A percentile compares a stretch with the other conserved stretches of the same genome.
Evolutionary conservation across 2,329 filamentous ascomycete genomes (phyloP).

Genomic region (Fusarium virguliforme): DNA sequence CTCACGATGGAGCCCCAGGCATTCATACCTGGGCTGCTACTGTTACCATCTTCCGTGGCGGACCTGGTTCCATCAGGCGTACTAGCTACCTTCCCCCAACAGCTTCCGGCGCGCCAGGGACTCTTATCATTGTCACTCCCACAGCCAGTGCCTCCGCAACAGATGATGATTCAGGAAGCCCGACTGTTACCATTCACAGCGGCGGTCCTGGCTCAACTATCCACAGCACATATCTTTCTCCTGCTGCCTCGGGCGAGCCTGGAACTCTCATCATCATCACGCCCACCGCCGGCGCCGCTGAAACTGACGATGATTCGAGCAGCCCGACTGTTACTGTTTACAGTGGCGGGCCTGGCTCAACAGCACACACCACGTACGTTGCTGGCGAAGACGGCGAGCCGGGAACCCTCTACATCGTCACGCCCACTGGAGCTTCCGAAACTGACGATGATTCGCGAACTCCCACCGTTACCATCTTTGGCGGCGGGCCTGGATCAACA

Average conservation of each 20-base stretch:
- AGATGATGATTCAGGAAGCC: neutral
- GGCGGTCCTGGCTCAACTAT: neutral
- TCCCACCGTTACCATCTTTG: slow-evolving; percentile 20
- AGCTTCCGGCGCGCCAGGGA: slow-evolving; percentile 16
- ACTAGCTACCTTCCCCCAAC: slow-evolving; percentile 24
- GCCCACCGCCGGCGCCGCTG: slow-evolving; percentile 4
- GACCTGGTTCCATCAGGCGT: slow-evolving; percentile 1
- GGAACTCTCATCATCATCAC: slow-evolving; percentile 32
- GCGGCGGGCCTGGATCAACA: slow-evolving; percentile 21
- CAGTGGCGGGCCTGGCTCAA: neutral
- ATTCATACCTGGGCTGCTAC: neutral
- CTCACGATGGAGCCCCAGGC: neutral
- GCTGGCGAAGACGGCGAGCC: neutral
- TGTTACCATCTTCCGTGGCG: neutral
- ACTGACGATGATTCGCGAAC: neutral
- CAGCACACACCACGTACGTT: neutral
- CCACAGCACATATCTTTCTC: neutral
- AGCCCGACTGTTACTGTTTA: too few relatives aligned
- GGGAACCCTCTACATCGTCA: neutral
- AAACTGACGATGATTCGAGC: too few relatives aligned
- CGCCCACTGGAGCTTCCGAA: neutral
- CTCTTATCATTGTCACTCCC: slow-evolving; percentile 18
- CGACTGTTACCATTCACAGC: slow-evolving; percentile 19
- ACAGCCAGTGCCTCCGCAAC: neutral
- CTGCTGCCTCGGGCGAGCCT: neutral